Evolutionary conservation across 495 filamentous ascomycete species (phyloP).

Genomic region (Peziza echinospora): DNA sequence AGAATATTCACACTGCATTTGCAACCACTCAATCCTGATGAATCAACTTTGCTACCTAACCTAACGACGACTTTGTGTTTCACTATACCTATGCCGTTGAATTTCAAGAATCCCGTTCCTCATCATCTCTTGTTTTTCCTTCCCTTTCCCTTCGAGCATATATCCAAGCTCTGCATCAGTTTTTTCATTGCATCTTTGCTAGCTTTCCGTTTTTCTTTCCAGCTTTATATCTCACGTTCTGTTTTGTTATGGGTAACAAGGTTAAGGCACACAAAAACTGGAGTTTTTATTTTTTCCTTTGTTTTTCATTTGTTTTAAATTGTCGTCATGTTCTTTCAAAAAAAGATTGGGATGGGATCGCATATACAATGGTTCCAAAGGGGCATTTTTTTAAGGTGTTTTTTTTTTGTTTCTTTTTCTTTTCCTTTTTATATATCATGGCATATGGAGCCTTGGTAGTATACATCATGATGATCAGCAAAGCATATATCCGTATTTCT

Average conservation of each 20-base stretch:
- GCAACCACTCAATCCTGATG: too few relatives aligned
- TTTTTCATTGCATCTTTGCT: background rate
- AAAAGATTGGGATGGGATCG: background rate
- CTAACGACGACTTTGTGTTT: background rate
- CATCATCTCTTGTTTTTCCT: background rate
- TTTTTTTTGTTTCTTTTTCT: background rate
- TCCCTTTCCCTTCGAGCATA: background rate
- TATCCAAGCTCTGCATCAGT: background rate
- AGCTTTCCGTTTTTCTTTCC: too few relatives aligned
- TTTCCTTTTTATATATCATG: background rate
- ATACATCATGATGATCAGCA: too few relatives aligned
- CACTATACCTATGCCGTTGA: background rate
- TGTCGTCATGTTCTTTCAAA: too few relatives aligned
- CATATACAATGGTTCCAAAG: background rate
- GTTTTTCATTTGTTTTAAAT: too few relatives aligned
- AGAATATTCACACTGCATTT: too few relatives aligned
- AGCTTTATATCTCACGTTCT: too few relatives aligned
- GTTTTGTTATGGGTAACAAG: too few relatives aligned
- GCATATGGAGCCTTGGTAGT: too few relatives aligned
- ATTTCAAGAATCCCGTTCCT: background rate
- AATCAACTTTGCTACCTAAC: background rate
- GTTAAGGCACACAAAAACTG: background rate
- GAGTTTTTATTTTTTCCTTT: background rate
- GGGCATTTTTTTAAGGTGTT: background rate
- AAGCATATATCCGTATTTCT: too few relatives aligned